Conservation (phyloP, 768 basidiomycete genomes). For the Filobasidium wieringae region DNA sequence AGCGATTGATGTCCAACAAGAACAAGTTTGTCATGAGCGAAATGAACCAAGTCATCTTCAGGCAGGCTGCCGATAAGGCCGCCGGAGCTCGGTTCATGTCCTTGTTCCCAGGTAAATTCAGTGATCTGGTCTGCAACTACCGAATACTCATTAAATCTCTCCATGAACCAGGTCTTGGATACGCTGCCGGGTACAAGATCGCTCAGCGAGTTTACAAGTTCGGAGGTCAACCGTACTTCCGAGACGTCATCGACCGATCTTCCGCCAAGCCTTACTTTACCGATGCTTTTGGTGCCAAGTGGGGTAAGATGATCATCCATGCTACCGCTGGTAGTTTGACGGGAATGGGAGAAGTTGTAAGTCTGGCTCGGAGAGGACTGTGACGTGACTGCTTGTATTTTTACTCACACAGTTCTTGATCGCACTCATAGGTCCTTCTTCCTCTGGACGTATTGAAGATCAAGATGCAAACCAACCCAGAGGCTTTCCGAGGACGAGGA, state of each 20-base stretch:
- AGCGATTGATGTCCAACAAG: constrained; percentile 97
- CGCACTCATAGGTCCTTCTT: constrained; percentile 51
- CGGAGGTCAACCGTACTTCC: constrained; percentile 95
- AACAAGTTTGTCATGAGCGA: constrained; percentile 43
- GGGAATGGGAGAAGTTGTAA: constrained; percentile 86
- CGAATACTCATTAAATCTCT: too few species aligned
- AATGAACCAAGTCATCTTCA: constrained; percentile 72
- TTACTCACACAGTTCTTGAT: not conserved
- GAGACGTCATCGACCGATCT: constrained; percentile 60
- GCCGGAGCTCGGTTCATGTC: constrained; percentile 62
- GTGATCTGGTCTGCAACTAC: not conserved
- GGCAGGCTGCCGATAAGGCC: constrained; percentile 62
- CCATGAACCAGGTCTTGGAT: constrained; percentile 51
- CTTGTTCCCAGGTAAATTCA: constrained; percentile 85
- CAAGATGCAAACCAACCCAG: constrained; percentile 91
- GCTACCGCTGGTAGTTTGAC: constrained; percentile 70
- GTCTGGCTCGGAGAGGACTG: not conserved
- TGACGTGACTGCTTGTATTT: not conserved
- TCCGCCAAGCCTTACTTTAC: constrained; percentile 61
- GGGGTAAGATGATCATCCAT: constrained; percentile 91
- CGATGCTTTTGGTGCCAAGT: constrained; percentile 77
- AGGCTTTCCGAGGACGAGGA: constrained; percentile 91
- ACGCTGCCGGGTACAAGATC: constrained; percentile 96
- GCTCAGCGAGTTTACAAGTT: constrained; percentile 93
- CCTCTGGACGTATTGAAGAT: constrained; percentile 96